A percentile compares a stretch with the other conserved stretches of the same genome.
Evolutionary conservation across 371 early-diverging fungal genomes (phyloP).

Genomic region (Coemansia sp.): DNA sequence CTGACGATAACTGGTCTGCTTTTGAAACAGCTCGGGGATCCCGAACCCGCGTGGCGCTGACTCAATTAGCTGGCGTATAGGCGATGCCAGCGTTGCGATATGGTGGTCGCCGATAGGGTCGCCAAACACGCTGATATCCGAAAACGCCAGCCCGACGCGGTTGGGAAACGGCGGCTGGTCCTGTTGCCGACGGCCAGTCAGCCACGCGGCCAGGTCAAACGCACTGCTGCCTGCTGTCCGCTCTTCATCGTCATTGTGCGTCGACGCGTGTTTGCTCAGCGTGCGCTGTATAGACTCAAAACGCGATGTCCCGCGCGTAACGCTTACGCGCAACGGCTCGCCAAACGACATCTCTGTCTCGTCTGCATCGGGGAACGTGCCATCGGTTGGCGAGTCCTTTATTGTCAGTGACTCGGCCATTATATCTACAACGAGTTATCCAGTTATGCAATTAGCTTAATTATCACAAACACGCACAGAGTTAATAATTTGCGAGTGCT

Average conservation of each 20-base stretch:
- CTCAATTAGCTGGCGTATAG: conserved; percentile 52
- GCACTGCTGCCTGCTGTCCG: conserved; percentile 2
- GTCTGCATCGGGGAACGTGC: background rate
- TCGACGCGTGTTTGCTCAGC: conserved; percentile 28
- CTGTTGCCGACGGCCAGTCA: conserved; percentile 31
- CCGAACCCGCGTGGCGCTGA: conserved; percentile 37
- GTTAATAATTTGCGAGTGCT: no score
- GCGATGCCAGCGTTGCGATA: conserved; percentile 44
- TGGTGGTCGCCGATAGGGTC: conserved; percentile 31
- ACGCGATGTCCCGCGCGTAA: conserved; percentile 32
- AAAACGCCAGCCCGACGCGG: conserved; percentile 43
- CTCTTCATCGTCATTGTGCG: conserved; percentile 17
- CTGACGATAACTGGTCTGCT: conserved; percentile 37
- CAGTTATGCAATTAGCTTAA: no score
- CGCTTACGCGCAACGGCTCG: conserved; percentile 46
- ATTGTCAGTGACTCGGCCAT: no score
- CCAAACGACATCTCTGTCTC: conserved; percentile 44
- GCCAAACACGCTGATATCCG: conserved; percentile 38
- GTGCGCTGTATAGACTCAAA: conserved; percentile 42
- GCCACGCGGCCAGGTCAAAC: conserved; percentile 40
- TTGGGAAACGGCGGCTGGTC: conserved; percentile 42
- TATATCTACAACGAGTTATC: no score
- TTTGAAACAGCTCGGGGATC: conserved; percentile 19
- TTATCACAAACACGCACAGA: no score
- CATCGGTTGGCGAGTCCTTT: conserved; percentile 1